phyloP scores from a whole-genome alignment of 306 rosid genomes.

The Gleditsia sinensis region DNA sequence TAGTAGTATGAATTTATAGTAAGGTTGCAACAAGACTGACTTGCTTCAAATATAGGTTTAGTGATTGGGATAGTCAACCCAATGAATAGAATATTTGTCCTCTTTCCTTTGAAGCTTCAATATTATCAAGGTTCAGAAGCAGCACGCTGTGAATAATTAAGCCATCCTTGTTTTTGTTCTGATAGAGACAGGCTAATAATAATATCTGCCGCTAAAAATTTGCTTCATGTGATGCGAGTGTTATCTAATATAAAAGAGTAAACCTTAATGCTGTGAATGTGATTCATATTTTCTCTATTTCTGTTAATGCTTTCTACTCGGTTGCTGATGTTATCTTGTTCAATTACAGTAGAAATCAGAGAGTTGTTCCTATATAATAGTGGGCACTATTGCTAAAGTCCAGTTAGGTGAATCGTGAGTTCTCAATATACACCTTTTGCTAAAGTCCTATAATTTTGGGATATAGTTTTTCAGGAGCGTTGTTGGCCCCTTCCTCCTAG shows the following conservation, averaged over 20 bases:
- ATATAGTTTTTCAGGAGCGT: not conserved
- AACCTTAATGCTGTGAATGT: not conserved
- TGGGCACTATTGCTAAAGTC: not conserved
- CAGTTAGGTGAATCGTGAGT: not conserved
- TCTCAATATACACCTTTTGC: not conserved
- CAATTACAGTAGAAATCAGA: not conserved
- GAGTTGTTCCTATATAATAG: not conserved
- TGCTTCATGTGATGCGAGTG: conserved; percentile 1
- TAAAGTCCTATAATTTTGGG: conserved; percentile 5
- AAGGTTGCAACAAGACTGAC: not conserved
- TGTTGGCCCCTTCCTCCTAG: not conserved
- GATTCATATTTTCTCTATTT: not conserved
- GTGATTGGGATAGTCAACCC: not conserved
- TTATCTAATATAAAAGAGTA: not conserved
- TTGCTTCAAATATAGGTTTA: not conserved
- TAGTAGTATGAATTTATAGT: not conserved
- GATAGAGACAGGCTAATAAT: not conserved
- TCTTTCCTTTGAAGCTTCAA: not conserved
- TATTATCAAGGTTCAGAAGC: too few species aligned
- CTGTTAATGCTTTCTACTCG: not conserved
- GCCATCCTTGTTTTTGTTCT: not conserved
- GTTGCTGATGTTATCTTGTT: not conserved
- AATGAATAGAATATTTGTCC: not conserved
- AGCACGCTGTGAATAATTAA: not conserved
- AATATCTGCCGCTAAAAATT: not conserved